Evolutionary conservation across 2,329 filamentous ascomycete species (phyloP).

Genomic region (Arachnomyces sp.): DNA sequence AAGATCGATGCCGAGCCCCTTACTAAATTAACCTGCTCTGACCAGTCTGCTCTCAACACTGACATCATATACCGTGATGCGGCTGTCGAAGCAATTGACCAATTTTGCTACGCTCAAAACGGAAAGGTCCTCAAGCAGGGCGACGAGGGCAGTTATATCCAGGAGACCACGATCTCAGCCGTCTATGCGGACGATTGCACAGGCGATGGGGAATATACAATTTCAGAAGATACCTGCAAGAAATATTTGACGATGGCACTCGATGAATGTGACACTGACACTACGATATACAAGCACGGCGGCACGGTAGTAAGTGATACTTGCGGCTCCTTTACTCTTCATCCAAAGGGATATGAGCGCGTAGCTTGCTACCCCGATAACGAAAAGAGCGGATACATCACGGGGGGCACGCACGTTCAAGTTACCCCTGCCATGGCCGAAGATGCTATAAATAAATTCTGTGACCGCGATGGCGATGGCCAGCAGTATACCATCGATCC

Average conservation of each 20-base stretch:
- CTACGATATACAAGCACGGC: conserved; percentile 7
- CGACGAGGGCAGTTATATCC: conserved; percentile 6
- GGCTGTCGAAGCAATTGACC: conserved; percentile 1
- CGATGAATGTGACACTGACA: conserved; percentile 7
- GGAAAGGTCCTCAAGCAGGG: conserved; percentile 5
- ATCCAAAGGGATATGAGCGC: conserved; percentile 4
- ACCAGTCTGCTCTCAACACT: background rate
- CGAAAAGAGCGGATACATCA: conserved; percentile 4
- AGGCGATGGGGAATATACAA: conserved; percentile 5
- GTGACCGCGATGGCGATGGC: conserved; percentile 5
- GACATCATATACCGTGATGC: conserved; percentile 5
- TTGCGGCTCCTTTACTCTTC: conserved; percentile 6
- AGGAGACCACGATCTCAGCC: conserved; percentile 4
- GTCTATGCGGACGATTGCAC: conserved; percentile 5
- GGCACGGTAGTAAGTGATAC: conserved; percentile 7
- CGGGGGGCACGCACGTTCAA: background rate
- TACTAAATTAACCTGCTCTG: conserved; percentile 3
- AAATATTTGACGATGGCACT: conserved; percentile 5
- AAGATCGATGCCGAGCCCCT: conserved; percentile 5
- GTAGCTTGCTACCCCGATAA: conserved; percentile 7
- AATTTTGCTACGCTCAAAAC: conserved; percentile 7
- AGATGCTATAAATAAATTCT: conserved; percentile 10
- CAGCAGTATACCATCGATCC: conserved; percentile 7
- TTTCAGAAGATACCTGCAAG: conserved; percentile 2
- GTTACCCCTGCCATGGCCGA: conserved; percentile 7